phyloP scores from a whole-genome alignment of 306 rosid species.

The Prunus mongolica region DNA sequence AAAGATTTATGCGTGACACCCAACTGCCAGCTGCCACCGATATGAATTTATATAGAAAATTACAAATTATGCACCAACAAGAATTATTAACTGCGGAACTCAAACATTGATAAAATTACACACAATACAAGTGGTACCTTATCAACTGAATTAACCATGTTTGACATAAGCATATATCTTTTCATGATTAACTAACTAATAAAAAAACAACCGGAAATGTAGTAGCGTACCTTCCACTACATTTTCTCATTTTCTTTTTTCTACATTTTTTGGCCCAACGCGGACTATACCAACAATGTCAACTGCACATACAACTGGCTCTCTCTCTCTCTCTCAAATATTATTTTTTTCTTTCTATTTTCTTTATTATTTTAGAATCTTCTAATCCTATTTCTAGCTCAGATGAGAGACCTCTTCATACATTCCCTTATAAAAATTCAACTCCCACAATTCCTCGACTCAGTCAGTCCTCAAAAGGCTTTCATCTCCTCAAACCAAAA shows the following conservation, averaged over 20 bases:
- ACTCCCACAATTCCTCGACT: background rate
- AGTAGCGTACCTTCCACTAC: slow-evolving; percentile 29
- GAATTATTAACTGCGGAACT: accelerated
- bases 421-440: slow-evolving; percentile 5
- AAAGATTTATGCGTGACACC: no score
- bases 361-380: slow-evolving; percentile 10
- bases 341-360: no score
- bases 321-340: no score
- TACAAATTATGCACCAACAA: accelerated
- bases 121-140: no score
- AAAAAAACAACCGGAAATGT: background rate
- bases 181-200: background rate
- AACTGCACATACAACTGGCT: slow-evolving; percentile 19
- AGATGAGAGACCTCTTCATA: background rate
- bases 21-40: accelerated
- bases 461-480: no score
- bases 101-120: accelerated
- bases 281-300: slow-evolving; percentile 24
- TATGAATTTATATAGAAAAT: no score
- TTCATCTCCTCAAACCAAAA: background rate
- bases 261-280: slow-evolving; percentile 7
- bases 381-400: background rate
- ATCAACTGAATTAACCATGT: no score
- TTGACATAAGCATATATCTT: background rate
- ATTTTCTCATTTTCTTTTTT: background rate